Evolutionary conservation across 2,329 filamentous ascomycete species (phyloP).

Genomic region (Aschersonia sp.): DNA sequence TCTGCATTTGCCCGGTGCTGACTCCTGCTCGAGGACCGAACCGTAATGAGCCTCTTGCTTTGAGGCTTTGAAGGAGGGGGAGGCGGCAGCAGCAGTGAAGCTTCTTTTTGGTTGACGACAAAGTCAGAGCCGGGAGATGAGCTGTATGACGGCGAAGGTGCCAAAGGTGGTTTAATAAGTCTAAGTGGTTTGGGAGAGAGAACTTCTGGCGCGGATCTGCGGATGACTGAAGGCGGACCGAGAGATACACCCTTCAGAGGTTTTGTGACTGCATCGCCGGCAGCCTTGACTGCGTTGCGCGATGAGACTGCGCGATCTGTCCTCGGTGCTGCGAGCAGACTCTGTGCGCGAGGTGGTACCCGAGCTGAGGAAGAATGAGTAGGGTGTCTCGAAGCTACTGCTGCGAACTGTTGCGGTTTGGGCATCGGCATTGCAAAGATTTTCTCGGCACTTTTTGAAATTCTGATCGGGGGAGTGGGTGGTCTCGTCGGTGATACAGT

Average conservation of each 20-base stretch:
- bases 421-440: slow-evolving; percentile 4
- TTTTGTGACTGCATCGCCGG: slow-evolving; percentile 1
- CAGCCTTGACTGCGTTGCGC: neutral
- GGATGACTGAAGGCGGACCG: slow-evolving; percentile 8
- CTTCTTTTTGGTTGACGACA: neutral
- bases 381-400: neutral
- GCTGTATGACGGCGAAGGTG: neutral
- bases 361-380: neutral
- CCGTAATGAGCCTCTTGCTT: slow-evolving; percentile 7
- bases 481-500: neutral
- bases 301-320: neutral
- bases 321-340: neutral
- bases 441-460: slow-evolving; percentile 1
- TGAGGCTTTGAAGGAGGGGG: slow-evolving; percentile 23
- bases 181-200: slow-evolving; percentile 19
- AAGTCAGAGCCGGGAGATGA: neutral
- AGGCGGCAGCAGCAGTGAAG: slow-evolving; percentile 9
- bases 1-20: slow-evolving; percentile 5
- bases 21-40: neutral
- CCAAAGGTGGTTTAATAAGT: slow-evolving; percentile 14
- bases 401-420: slow-evolving; percentile 7
- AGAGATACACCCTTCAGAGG: slow-evolving; percentile 7
- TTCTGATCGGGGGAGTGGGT: slow-evolving; percentile 4
- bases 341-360: neutral
- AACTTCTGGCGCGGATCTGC: slow-evolving; percentile 11